Conservation (phyloP, 2,329 filamentous ascomycete species). For the Samsoniella hepiali region DNA sequence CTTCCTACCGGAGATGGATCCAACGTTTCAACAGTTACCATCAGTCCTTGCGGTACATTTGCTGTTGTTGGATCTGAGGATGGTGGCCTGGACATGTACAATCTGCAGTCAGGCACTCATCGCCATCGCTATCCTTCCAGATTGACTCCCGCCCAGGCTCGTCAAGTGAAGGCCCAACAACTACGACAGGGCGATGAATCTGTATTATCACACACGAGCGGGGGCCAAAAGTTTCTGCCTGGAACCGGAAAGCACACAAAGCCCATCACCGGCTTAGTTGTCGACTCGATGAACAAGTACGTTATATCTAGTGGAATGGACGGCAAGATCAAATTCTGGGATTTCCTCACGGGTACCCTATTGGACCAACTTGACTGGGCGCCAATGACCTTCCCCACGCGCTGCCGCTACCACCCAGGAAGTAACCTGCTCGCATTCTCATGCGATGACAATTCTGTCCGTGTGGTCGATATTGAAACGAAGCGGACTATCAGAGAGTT, state of each 20-base stretch:
- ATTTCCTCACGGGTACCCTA: slow-evolving; percentile 79
- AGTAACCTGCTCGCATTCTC: slow-evolving; percentile 85
- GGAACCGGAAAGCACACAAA: slow-evolving; percentile 73
- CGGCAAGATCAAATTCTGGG: slow-evolving; percentile 96
- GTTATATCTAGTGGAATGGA: slow-evolving; percentile 86
- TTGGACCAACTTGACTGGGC: slow-evolving; percentile 81
- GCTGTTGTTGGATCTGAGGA: slow-evolving; percentile 80
- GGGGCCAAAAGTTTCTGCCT: slow-evolving; percentile 40
- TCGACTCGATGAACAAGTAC: slow-evolving; percentile 84
- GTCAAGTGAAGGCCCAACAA: slow-evolving; percentile 67
- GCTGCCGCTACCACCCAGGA: slow-evolving; percentile 73
- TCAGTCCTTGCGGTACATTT: slow-evolving; percentile 92
- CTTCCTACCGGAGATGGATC: slow-evolving; percentile 80
- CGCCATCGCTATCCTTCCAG: slow-evolving; percentile 82
- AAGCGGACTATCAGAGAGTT: slow-evolving; percentile 90
- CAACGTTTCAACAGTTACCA: slow-evolving; percentile 81
- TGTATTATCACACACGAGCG: slow-evolving; percentile 49
- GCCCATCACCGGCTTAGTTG: slow-evolving; percentile 78
- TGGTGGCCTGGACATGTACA: slow-evolving; percentile 91
- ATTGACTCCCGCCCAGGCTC: slow-evolving; percentile 73
- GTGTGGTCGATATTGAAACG: slow-evolving; percentile 86
- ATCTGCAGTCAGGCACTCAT: slow-evolving; percentile 87
- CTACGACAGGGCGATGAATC: slow-evolving; percentile 57
- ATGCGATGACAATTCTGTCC: slow-evolving; percentile 84
- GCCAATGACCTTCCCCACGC: slow-evolving; percentile 67